Conservation (phyloP, 1,284 basidiomycete genomes). For the Xerocomus nothofagi region DNA sequence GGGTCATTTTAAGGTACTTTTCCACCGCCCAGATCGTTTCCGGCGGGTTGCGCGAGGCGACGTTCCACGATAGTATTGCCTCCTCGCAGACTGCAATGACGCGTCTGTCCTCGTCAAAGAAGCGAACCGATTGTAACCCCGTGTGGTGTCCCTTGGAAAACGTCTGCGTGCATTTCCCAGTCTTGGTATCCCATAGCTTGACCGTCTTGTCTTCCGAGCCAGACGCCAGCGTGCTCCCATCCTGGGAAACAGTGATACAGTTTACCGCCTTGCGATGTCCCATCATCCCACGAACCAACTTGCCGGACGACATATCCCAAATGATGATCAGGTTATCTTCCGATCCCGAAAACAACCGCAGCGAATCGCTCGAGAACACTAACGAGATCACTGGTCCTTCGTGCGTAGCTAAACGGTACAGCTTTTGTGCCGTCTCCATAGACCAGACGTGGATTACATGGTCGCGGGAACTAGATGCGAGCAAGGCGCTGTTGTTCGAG, state of each 20-base stretch:
- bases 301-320: conserved; percentile 20
- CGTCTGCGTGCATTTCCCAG: conserved; percentile 17
- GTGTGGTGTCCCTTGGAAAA: conserved; percentile 17
- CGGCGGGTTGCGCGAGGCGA: conserved; percentile 8
- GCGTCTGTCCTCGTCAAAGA: conserved; percentile 15
- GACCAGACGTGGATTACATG: conserved; percentile 22
- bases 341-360: conserved; percentile 16
- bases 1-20: not conserved
- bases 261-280: conserved; percentile 19
- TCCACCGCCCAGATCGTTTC: conserved; percentile 6
- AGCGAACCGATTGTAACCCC: conserved; percentile 14
- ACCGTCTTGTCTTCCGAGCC: conserved; percentile 25
- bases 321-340: conserved; percentile 23
- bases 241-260: conserved; percentile 16
- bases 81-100: conserved; percentile 13
- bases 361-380: conserved; percentile 14
- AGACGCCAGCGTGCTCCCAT: conserved; percentile 10
- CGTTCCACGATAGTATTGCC: conserved; percentile 11
- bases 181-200: conserved; percentile 19
- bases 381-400: conserved; percentile 19
- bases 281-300: conserved; percentile 15
- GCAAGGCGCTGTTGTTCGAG: conserved; percentile 16
- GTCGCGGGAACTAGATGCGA: conserved; percentile 26
- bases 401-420: conserved; percentile 12
- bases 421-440: conserved; percentile 5